Percentiles rank a stretch among this genome's conserved stretches.
phyloP scores from a whole-genome alignment of 1,284 basidiomycete genomes.

The Rhodotorula sp. region DNA sequence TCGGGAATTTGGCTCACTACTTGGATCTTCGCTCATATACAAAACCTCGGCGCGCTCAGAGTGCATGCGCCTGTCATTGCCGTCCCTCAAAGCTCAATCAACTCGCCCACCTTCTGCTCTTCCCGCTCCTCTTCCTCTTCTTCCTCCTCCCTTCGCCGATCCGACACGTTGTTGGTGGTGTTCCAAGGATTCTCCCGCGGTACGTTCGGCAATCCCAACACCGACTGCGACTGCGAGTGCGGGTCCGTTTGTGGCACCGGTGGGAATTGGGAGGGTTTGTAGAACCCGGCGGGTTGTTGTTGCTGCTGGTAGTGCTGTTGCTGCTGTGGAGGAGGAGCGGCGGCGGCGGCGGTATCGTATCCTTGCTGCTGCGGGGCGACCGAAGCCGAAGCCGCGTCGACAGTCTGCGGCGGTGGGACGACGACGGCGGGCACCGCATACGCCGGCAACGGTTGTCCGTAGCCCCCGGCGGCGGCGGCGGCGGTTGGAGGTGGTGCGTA shows the following conservation, averaged over 20 bases:
- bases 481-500: constrained; percentile 2
- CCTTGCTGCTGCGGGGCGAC: not conserved
- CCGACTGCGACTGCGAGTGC: not conserved
- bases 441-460: constrained; percentile 21
- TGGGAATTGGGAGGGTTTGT: constrained; percentile 35
- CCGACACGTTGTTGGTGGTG: too few species aligned
- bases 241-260: constrained; percentile 10
- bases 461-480: not conserved
- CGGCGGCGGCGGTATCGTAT: not conserved
- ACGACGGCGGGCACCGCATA: constrained; percentile 10
- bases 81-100: constrained; percentile 35
- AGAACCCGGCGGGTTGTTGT: constrained; percentile 25
- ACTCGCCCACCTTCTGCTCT: constrained; percentile 24
- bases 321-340: not conserved
- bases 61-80: too few species aligned
- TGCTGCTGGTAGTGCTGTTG: not conserved
- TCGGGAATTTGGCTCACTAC: too few species aligned
- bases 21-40: too few species aligned
- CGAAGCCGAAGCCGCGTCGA: not conserved
- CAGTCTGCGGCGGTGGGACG: not conserved
- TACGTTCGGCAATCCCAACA: constrained; percentile 23
- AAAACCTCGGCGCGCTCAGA: too few species aligned
- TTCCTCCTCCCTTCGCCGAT: not conserved
- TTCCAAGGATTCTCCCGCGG: constrained; percentile 9
- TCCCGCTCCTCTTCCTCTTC: constrained; percentile 2